Conservation (phyloP, 495 filamentous ascomycete genomes). For the Parathielavia hyrcaniae region DNA sequence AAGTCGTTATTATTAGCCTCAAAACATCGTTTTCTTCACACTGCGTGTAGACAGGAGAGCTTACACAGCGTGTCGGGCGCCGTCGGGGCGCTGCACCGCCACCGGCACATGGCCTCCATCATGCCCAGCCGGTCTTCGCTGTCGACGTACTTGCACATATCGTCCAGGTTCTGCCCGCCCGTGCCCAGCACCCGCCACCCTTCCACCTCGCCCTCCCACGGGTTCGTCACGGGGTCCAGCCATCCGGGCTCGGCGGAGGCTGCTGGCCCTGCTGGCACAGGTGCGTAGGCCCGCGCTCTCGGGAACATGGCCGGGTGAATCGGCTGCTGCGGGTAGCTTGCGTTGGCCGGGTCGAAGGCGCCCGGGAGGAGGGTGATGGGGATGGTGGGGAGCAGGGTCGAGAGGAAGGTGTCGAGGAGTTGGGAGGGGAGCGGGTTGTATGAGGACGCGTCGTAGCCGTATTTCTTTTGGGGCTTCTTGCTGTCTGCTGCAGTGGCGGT, state of each 20-base stretch:
- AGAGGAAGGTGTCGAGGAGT: slow-evolving; percentile 76
- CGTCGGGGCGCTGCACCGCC: slow-evolving; percentile 88
- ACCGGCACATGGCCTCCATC: slow-evolving; percentile 87
- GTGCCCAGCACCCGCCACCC: slow-evolving; percentile 80
- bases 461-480: slow-evolving; percentile 60
- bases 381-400: slow-evolving; percentile 70
- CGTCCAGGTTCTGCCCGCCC: slow-evolving; percentile 87
- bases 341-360: slow-evolving; percentile 69
- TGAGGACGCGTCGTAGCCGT: slow-evolving; percentile 83
- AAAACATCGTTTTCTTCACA: slow-evolving; percentile 1
- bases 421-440: slow-evolving; percentile 82
- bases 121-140: slow-evolving; percentile 69
- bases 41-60: slow-evolving; percentile 26
- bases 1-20: slow-evolving; percentile 11
- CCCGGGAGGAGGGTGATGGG: slow-evolving; percentile 77
- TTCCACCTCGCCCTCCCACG: slow-evolving; percentile 82
- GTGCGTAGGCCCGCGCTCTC: slow-evolving; percentile 57
- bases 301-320: slow-evolving; percentile 82
- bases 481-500: slow-evolving; percentile 27
- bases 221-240: slow-evolving; percentile 90
- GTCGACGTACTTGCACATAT: slow-evolving; percentile 83
- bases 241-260: slow-evolving; percentile 51
- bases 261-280: slow-evolving; percentile 8
- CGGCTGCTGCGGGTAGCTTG: slow-evolving; percentile 71
- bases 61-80: slow-evolving; percentile 94